Conservation (phyloP, 305 asterid genomes). For the Fraxinus paxiana region DNA sequence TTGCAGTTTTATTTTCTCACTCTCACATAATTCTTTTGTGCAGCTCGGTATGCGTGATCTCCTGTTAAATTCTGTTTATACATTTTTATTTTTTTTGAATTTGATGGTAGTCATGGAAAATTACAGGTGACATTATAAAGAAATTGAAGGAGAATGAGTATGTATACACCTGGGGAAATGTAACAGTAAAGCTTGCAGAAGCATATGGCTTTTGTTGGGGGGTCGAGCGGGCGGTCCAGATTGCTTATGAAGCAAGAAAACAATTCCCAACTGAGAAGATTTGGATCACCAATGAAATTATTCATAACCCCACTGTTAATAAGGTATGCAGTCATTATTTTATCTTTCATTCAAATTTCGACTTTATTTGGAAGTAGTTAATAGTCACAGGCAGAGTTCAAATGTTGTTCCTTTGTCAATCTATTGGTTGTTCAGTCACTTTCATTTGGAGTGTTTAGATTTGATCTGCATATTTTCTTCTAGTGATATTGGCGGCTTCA, state of each 20-base stretch:
- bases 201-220: slow-evolving; percentile 98
- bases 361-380: not conserved
- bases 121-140: slow-evolving; percentile 75
- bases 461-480: not conserved
- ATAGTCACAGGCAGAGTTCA: not conserved
- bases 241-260: slow-evolving; percentile 90
- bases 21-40: too few relatives aligned
- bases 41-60: not conserved
- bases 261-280: slow-evolving; percentile 80
- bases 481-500: not conserved
- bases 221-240: slow-evolving; percentile 95
- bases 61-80: not conserved
- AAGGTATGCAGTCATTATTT: slow-evolving; percentile 40
- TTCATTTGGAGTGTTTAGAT: not conserved
- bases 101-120: not conserved
- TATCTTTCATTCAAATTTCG: not conserved
- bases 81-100: not conserved
- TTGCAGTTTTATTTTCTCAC: not conserved
- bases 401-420: not conserved
- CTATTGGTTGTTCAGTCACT: not conserved
- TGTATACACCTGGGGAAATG: slow-evolving; percentile 68
- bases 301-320: slow-evolving; percentile 95
- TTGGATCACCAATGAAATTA: slow-evolving; percentile 89
- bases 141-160: slow-evolving; percentile 75
- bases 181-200: slow-evolving; percentile 88